Evolutionary conservation across 2,329 filamentous ascomycete genomes (phyloP).

Genomic region (Aspergillus pseudonomiae): DNA sequence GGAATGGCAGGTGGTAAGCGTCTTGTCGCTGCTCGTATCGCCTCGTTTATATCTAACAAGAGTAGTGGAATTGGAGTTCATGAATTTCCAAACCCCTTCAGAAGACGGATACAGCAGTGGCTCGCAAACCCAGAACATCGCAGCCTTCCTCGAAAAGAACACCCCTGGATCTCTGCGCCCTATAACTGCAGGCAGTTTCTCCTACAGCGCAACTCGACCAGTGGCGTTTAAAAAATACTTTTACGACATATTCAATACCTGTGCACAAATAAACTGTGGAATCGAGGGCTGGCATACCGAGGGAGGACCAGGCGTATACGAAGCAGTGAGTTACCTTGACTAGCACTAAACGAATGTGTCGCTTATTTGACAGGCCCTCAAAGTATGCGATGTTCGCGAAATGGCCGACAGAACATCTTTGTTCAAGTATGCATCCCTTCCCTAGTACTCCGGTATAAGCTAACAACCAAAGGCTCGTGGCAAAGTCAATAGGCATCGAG

Average conservation of each 20-base stretch:
- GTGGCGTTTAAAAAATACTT: slow-evolving; percentile 89
- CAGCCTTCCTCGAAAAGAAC: slow-evolving; percentile 72
- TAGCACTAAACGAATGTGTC: neutral
- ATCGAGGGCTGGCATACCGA: slow-evolving; percentile 96
- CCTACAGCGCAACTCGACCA: slow-evolving; percentile 82
- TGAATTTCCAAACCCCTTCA: slow-evolving; percentile 33
- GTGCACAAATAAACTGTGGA: slow-evolving; percentile 72
- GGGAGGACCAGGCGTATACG: slow-evolving; percentile 87
- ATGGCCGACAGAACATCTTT: slow-evolving; percentile 90
- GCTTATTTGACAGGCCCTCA: slow-evolving; percentile 60
- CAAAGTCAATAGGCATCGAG: slow-evolving; percentile 81
- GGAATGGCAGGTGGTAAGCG: slow-evolving; percentile 82
- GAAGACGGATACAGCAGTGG: slow-evolving; percentile 59
- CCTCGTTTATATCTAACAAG: slow-evolving; percentile 4
- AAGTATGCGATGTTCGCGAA: slow-evolving; percentile 78
- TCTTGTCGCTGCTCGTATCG: slow-evolving; percentile 35
- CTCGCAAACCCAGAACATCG: slow-evolving; percentile 78
- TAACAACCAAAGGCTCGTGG: slow-evolving; percentile 61
- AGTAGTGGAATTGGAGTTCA: slow-evolving; percentile 86
- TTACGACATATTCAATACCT: slow-evolving; percentile 81
- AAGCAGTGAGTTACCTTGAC: slow-evolving; percentile 62
- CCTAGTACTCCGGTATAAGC: neutral
- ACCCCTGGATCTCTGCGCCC: slow-evolving; percentile 70
- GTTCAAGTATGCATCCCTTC: slow-evolving; percentile 68
- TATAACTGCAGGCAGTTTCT: slow-evolving; percentile 93